Conservation (phyloP, 495 filamentous ascomycete species). For the Penicillium waksmanii region DNA sequence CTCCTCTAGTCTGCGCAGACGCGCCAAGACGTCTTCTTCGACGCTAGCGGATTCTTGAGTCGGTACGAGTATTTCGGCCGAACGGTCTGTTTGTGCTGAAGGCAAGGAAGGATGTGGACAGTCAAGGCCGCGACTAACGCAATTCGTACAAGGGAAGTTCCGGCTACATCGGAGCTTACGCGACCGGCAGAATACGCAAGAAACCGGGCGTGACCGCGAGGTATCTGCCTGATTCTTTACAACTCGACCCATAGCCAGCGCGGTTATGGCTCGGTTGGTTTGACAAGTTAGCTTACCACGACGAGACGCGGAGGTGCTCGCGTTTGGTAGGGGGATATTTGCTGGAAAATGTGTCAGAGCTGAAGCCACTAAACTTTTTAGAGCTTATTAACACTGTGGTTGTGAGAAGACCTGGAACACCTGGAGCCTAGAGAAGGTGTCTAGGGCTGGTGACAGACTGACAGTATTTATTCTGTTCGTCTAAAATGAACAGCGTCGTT, state of each 20-base stretch:
- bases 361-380: too few species aligned
- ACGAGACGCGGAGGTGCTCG: too few species aligned
- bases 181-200: slow-evolving; percentile 49
- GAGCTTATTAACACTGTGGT: too few species aligned
- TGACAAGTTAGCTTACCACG: too few species aligned
- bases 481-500: too few species aligned
- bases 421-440: too few species aligned
- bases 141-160: slow-evolving; percentile 46
- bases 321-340: too few species aligned
- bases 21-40: slow-evolving; percentile 24
- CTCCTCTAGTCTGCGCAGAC: slow-evolving; percentile 29
- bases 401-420: too few species aligned
- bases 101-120: slow-evolving; percentile 28
- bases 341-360: too few species aligned
- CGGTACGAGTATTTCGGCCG: neutral
- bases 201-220: slow-evolving; percentile 33
- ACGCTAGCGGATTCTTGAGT: neutral
- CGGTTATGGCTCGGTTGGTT: too few species aligned
- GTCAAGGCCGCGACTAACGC: slow-evolving; percentile 37
- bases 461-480: too few species aligned
- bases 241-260: slow-evolving; percentile 15
- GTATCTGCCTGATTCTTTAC: slow-evolving; percentile 15
- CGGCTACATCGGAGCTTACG: slow-evolving; percentile 52
- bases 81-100: neutral
- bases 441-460: too few species aligned